Percentiles rank a stretch among this genome's conserved stretches.
Conservation (phyloP, 2,329 filamentous ascomycete species). For the Exophiala bonariae region DNA sequence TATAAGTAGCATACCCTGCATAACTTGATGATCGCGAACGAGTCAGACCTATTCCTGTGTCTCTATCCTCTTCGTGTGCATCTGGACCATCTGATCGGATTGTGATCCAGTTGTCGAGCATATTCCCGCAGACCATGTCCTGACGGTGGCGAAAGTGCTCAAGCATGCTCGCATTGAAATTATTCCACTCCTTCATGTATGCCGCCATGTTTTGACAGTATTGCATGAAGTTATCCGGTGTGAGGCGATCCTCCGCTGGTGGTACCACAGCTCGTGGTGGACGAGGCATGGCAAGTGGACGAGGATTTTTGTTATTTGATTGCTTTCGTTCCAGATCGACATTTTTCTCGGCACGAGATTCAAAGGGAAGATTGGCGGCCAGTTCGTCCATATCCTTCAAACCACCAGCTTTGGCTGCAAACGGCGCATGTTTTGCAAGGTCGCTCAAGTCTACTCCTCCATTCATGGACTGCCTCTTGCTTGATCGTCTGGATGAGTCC, state of each 20-base stretch:
- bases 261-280: conserved; percentile 53
- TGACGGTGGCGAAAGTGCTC: conserved; percentile 56
- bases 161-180: conserved; percentile 56
- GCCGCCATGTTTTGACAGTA: conserved; percentile 55
- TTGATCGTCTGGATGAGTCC: conserved; percentile 1
- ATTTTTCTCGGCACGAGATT: conserved; percentile 49
- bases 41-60: conserved; percentile 1
- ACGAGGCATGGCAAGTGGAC: conserved; percentile 47
- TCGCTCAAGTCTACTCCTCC: conserved; percentile 49
- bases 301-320: conserved; percentile 22
- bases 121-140: conserved; percentile 46
- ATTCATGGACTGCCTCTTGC: conserved; percentile 14
- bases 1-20: conserved; percentile 46
- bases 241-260: conserved; percentile 36
- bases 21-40: conserved; percentile 25
- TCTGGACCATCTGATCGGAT: conserved; percentile 43
- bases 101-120: conserved; percentile 51
- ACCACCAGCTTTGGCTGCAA: conserved; percentile 48
- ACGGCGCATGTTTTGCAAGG: conserved; percentile 51
- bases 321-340: conserved; percentile 41
- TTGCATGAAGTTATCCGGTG: conserved; percentile 48
- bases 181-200: conserved; percentile 59
- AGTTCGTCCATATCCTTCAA: conserved; percentile 57
- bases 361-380: conserved; percentile 56
- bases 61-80: conserved; percentile 26